Conservation (phyloP, 2,329 filamentous ascomycete genomes). For the Arachnopeziza araneosa region DNA sequence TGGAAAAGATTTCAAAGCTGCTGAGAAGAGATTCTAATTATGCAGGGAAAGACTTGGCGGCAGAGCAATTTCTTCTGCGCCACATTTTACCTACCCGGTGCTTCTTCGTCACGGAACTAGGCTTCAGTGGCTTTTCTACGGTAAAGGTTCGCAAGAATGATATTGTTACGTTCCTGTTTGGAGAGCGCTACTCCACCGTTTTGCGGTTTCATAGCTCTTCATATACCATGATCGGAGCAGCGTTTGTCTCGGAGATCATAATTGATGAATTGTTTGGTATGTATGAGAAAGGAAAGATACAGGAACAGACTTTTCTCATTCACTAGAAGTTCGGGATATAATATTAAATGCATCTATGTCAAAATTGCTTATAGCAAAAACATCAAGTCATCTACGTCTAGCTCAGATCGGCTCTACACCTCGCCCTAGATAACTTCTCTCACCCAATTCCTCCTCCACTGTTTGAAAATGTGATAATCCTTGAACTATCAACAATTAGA, state of each 20-base stretch:
- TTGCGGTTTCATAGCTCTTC: not conserved
- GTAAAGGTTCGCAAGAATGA: not conserved
- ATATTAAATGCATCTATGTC: too few relatives aligned
- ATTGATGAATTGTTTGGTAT: not conserved
- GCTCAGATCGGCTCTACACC: constrained; percentile 9
- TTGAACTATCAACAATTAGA: constrained; percentile 9
- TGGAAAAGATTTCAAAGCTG: too few relatives aligned
- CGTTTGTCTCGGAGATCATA: not conserved
- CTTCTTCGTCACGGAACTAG: not conserved
- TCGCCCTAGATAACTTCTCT: constrained; percentile 13
- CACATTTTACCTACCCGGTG: not conserved
- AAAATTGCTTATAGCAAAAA: not conserved
- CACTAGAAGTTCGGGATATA: not conserved
- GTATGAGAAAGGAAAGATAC: not conserved
- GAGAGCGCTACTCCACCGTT: not conserved
- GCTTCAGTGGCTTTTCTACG: not conserved
- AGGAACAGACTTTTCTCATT: not conserved
- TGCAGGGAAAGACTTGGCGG: too few relatives aligned
- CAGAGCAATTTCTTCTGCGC: too few relatives aligned
- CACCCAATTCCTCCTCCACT: constrained; percentile 13
- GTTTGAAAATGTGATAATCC: constrained; percentile 17
- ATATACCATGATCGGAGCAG: not conserved
- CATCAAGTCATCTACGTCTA: not conserved
- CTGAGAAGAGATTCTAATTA: too few relatives aligned
- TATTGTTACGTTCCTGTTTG: not conserved